A percentile compares a stretch with the other conserved stretches of the same genome.
These are phyloP conservation scores for Bretschneidera sinensis DNA, from an alignment of 345 rosid species.

Conservation along the genomic window DNA sequence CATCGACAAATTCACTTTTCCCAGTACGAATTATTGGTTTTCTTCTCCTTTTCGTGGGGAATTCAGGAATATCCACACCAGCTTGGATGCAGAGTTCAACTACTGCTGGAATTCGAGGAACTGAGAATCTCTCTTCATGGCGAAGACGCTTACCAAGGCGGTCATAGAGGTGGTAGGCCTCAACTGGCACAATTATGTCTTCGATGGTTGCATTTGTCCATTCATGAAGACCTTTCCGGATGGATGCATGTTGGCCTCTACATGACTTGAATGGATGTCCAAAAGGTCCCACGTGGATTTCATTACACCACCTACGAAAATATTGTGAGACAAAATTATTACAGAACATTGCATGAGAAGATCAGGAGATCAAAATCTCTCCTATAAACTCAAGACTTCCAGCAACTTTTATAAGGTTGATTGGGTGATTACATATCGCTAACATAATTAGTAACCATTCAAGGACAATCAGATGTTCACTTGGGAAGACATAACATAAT, in stretches of 20 bases:
- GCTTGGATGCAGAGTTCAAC: constrained; percentile 96
- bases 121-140: constrained; percentile 73
- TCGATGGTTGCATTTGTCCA: constrained; percentile 75
- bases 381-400: background rate
- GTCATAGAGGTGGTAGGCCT: constrained; percentile 78
- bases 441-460: background rate
- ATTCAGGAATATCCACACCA: constrained; percentile 69
- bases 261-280: constrained; percentile 97
- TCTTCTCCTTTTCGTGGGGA: constrained; percentile 79
- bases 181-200: constrained; percentile 61
- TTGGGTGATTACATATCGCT: background rate
- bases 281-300: constrained; percentile 84
- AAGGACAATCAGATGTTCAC: too few species aligned
- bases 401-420: background rate
- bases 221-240: constrained; percentile 74
- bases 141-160: constrained; percentile 74
- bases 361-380: background rate
- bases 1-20: constrained; percentile 77
- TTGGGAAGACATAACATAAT: too few species aligned
- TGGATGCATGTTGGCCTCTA: constrained; percentile 54
- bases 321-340: background rate
- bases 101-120: constrained; percentile 71
- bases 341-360: constrained; percentile 2
- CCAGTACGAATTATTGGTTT: constrained; percentile 77
- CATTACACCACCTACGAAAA: constrained; percentile 69